phyloP scores from a whole-genome alignment of 2,329 filamentous ascomycete genomes.

The Magnaporthiopsis rhizophila region DNA sequence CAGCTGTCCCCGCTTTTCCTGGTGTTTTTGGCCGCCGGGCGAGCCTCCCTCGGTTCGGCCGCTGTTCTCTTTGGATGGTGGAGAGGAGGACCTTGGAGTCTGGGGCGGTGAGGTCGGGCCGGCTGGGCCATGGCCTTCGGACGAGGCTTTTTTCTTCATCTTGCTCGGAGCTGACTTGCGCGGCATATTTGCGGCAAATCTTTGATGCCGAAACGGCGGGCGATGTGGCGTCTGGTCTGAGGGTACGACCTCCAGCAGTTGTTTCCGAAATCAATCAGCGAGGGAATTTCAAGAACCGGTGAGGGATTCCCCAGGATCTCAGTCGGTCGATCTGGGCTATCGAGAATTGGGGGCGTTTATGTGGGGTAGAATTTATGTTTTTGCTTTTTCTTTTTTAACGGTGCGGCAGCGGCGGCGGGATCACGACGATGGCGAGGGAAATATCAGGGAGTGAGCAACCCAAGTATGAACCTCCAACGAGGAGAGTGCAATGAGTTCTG shows the following conservation, averaged over 20 bases:
- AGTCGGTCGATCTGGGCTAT: slow-evolving; percentile 7
- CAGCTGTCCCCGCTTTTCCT: slow-evolving; percentile 6
- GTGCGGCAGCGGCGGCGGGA: not conserved
- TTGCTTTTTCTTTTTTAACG: not conserved
- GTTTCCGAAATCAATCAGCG: slow-evolving; percentile 2
- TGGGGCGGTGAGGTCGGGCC: slow-evolving; percentile 34
- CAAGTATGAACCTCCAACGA: slow-evolving; percentile 36
- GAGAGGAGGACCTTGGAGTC: slow-evolving; percentile 29
- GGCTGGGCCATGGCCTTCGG: slow-evolving; percentile 15
- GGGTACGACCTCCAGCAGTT: not conserved
- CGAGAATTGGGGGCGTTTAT: not conserved
- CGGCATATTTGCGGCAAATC: slow-evolving; percentile 19
- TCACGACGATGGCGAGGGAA: slow-evolving; percentile 6
- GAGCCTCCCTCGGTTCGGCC: slow-evolving; percentile 11
- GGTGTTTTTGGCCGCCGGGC: slow-evolving; percentile 1
- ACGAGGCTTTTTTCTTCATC: slow-evolving; percentile 13
- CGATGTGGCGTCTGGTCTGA: not conserved
- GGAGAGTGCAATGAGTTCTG: slow-evolving; percentile 32
- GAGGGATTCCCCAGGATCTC: slow-evolving; percentile 4
- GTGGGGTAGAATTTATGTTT: slow-evolving; percentile 5
- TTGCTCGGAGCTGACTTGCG: slow-evolving; percentile 28
- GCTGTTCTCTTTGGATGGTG: slow-evolving; percentile 21
- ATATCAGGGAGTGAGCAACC: slow-evolving; percentile 34
- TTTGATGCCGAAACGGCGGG: not conserved
- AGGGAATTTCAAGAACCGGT: not conserved